Evolutionary conservation across 441 rosid genomes (phyloP).

Genomic region (Cnidoscolus chayamansa): DNA sequence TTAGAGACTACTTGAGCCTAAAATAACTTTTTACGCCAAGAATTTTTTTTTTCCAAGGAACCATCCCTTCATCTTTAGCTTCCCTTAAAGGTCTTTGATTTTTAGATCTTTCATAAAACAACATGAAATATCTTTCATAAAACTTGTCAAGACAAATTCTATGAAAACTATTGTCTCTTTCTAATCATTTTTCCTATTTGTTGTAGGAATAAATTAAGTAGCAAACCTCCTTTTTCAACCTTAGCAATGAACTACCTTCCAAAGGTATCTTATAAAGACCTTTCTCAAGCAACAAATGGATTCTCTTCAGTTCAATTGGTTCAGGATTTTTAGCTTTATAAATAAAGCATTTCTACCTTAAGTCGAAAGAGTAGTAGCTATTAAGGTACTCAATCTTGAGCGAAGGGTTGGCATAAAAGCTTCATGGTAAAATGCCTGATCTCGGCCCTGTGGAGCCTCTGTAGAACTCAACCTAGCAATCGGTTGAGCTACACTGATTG

Average conservation of each 20-base stretch:
- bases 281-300: slow-evolving; percentile 23
- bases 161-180: not conserved
- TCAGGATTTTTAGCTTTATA: too few species aligned
- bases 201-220: not conserved
- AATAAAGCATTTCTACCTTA: too few species aligned
- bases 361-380: too few species aligned
- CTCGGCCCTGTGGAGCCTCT: too few species aligned
- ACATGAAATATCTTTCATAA: too few species aligned
- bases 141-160: slow-evolving; percentile 23
- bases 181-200: not conserved
- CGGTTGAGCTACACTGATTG: too few species aligned
- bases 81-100: slow-evolving; percentile 4
- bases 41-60: slow-evolving; percentile 16
- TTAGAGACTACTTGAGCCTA: slow-evolving; percentile 13
- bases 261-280: slow-evolving; percentile 18
- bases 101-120: slow-evolving; percentile 29
- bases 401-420: slow-evolving; percentile 22
- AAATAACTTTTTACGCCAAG: slow-evolving; percentile 13
- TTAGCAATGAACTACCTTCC: not conserved
- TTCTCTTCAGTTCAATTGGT: too few species aligned
- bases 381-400: slow-evolving; percentile 23
- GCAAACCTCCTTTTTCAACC: not conserved
- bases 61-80: slow-evolving; percentile 17
- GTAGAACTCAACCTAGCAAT: too few species aligned
- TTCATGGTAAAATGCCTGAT: slow-evolving; percentile 26